These are phyloP conservation scores for Mycena olivaceomarginata DNA, from an alignment of 768 basidiomycete species.

Conservation along the genomic window DNA sequence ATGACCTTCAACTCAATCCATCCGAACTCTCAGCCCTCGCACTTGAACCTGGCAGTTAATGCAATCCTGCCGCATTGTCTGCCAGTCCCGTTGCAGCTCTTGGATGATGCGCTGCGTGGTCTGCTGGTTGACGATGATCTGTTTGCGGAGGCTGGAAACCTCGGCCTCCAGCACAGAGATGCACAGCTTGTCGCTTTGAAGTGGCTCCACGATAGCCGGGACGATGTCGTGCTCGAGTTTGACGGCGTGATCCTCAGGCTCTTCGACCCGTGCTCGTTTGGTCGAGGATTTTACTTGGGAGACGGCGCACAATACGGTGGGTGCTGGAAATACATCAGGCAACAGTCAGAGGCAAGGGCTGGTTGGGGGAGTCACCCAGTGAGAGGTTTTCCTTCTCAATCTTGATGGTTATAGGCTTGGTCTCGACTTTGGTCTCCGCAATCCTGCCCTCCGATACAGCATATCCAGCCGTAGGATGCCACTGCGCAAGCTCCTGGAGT, in stretches of 20 bases:
- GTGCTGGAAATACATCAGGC: not conserved
- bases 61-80: too few species aligned
- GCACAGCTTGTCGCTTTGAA: too few species aligned
- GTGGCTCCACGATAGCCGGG: too few species aligned
- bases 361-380: not conserved
- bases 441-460: not conserved
- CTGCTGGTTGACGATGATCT: too few species aligned
- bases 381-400: constrained; percentile 5
- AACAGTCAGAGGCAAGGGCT: not conserved
- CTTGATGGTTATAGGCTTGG: not conserved
- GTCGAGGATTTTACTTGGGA: not conserved
- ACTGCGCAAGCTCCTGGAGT: not conserved
- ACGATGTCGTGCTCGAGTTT: too few species aligned
- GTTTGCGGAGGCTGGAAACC: too few species aligned
- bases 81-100: too few species aligned
- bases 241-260: not conserved
- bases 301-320: not conserved
- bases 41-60: too few species aligned
- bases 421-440: not conserved
- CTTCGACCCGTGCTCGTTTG: constrained; percentile 5
- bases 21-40: too few species aligned
- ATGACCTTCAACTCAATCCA: too few species aligned
- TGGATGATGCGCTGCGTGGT: too few species aligned
- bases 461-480: not conserved
- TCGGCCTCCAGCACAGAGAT: too few species aligned